A percentile compares a stretch with the other conserved stretches of the same genome.
Conservation (phyloP, 495 filamentous ascomycete genomes). For the Podospora pseudopauciseta region DNA sequence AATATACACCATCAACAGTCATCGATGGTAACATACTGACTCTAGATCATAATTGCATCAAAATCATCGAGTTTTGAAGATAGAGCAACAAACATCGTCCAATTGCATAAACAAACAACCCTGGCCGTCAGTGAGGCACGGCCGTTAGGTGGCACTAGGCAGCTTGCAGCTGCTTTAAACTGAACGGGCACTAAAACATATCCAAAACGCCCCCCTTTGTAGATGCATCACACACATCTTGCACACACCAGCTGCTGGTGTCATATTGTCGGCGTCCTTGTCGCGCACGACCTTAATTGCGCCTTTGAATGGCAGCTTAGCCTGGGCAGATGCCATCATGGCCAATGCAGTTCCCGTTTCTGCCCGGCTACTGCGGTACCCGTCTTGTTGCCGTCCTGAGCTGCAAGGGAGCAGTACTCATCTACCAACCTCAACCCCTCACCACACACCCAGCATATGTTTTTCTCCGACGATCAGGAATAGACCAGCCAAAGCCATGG, state of each 20-base stretch:
- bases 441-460: slow-evolving; percentile 26
- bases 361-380: neutral
- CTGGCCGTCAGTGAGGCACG: neutral
- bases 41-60: no score
- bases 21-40: no score
- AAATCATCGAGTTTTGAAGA: neutral
- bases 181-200: slow-evolving; percentile 16
- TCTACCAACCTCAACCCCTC: neutral
- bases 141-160: neutral
- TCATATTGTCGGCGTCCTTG: neutral
- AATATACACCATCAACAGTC: no score
- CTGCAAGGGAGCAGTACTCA: neutral
- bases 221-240: slow-evolving; percentile 5
- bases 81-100: neutral
- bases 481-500: slow-evolving; percentile 22
- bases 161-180: slow-evolving; percentile 16
- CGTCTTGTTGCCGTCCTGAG: neutral
- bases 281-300: slow-evolving; percentile 9
- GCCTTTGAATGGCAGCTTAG: neutral
- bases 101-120: neutral
- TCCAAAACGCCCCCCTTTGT: slow-evolving; percentile 15
- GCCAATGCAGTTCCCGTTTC: neutral
- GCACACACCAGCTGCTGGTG: neutral
- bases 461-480: slow-evolving; percentile 31
- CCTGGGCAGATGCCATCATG: neutral